Base-by-base conservation (phyloP, 208 protist genomes). In the Plasmodiophora brassicae region DNA sequence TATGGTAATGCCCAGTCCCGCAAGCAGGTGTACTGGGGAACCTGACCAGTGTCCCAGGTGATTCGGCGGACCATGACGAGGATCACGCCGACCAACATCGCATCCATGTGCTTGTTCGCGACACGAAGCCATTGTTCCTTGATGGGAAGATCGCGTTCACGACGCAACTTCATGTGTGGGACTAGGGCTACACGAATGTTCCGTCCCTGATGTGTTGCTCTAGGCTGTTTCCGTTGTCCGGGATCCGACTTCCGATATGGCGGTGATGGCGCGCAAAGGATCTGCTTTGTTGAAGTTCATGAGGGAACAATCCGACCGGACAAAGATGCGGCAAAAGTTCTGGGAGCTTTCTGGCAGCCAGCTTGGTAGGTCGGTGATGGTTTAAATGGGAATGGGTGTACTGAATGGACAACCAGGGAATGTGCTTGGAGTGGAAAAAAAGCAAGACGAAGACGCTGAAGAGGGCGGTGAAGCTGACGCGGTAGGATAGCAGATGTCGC, bases 191-290 rank as follows among this genome's bases (percentile, higher is more conserved):
- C n/a, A n/a, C 41, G 65, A 32, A 14, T 5, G n/a, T 36, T 36
- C 5, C 14, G n/a, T 32, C n/a, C n/a, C 41, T 32, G 41, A 78
- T 78, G 20, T 5, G n/a, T n/a, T 0, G 92, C 94, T 45, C 57
- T 90, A 88, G 85, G 86, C 88, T 25, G 86, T 93, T 25, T 0
- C 87, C 35, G 91, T 94, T 0, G 93, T 98, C 10, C 91, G 91
- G 43, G 96, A 98, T 90, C 89, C 93, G 0, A 96, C 94, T 8
- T 91, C 84, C 0, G 96, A 98, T 86, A 88, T 98, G 44, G 95
- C 94, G 0, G 57, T 92, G 0, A 85, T 95, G 0, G 85, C 95
- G 0, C 88, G 90, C 43, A 95, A 96, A 38, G 96, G 96, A n/a
- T 96, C 91, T 71, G 0, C 10, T 14, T 65, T 94, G 0, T 39